These are phyloP conservation scores for Haplosporangium gracile DNA, from an alignment of 192 early-diverging fungal genomes.

Conservation along the genomic window DNA sequence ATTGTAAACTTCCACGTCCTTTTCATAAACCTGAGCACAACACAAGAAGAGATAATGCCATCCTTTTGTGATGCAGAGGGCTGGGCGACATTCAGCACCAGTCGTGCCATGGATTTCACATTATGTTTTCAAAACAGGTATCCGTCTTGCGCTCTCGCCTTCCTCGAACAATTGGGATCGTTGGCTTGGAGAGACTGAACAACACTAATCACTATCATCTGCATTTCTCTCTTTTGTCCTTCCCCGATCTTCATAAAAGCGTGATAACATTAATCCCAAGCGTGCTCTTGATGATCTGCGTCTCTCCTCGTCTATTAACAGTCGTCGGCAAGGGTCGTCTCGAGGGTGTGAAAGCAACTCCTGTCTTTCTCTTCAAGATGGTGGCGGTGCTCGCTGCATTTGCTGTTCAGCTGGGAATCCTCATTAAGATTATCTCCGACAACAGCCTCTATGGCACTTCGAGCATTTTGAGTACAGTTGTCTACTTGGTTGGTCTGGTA, in stretches of 20 bases:
- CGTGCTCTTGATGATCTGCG: constrained; percentile 4
- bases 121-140: constrained; percentile 52
- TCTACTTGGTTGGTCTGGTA: constrained; percentile 36
- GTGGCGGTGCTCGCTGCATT: constrained; percentile 4
- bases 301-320: constrained; percentile 32
- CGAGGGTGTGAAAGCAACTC: constrained; percentile 4
- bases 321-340: constrained; percentile 41
- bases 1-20: background rate
- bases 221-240: background rate
- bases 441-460: constrained; percentile 5
- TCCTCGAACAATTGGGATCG: too few relatives aligned
- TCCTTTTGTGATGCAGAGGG: constrained; percentile 46
- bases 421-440: constrained; percentile 9
- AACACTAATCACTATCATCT: background rate
- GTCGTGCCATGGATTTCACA: constrained; percentile 48
- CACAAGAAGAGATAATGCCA: background rate
- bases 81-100: constrained; percentile 37
- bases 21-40: background rate
- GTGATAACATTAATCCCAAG: constrained; percentile 30
- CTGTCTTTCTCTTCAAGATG: constrained; percentile 18
- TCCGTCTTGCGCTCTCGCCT: too few relatives aligned
- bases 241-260: background rate
- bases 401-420: constrained; percentile 26
- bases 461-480: constrained; percentile 19
- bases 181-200: too few relatives aligned